Evolutionary conservation across 148 eudicot species (phyloP).

Genomic region (Rhododendron griersonianum): DNA sequence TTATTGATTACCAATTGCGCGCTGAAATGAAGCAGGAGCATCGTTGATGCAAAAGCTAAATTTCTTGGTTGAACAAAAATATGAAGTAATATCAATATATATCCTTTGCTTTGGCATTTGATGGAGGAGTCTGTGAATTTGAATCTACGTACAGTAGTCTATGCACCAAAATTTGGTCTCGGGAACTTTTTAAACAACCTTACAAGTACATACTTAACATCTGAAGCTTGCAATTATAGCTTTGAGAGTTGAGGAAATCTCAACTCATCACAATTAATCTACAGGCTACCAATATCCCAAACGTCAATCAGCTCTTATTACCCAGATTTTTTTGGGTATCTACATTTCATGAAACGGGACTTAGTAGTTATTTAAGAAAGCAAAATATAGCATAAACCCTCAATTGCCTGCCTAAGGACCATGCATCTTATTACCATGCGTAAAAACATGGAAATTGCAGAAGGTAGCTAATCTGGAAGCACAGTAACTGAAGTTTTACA

Average conservation of each 20-base stretch:
- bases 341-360: background rate
- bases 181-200: background rate
- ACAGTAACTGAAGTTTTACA: slow-evolving; percentile 24
- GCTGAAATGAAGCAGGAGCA: background rate
- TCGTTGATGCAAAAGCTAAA: background rate
- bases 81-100: background rate
- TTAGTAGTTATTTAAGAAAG: background rate
- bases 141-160: background rate
- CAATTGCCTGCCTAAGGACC: background rate
- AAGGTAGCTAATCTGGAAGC: background rate
- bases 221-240: background rate
- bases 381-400: background rate
- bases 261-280: background rate
- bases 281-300: slow-evolving; percentile 1
- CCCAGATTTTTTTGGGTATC: background rate
- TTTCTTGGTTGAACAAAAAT: background rate
- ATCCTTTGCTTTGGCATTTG: background rate
- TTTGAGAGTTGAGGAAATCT: background rate
- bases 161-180: background rate
- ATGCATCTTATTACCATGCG: slow-evolving; percentile 8
- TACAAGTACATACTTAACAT: background rate
- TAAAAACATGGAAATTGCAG: background rate
- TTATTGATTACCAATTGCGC: background rate
- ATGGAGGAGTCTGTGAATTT: background rate
- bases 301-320: background rate